A percentile compares a stretch with the other conserved stretches of the same genome.
phyloP scores from a whole-genome alignment of 768 basidiomycete species.

The Panaeolus papilionaceus region DNA sequence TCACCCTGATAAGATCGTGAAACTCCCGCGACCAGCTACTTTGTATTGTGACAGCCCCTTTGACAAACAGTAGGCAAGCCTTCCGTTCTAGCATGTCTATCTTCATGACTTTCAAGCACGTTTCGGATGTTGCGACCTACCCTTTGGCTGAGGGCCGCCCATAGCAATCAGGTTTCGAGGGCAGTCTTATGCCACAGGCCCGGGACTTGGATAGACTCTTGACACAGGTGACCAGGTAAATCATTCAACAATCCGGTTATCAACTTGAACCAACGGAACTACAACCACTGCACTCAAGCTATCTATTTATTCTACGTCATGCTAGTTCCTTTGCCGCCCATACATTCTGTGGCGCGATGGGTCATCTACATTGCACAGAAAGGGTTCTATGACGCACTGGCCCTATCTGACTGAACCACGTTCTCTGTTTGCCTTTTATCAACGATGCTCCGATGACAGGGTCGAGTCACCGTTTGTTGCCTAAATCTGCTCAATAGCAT shows the following conservation, averaged over 20 bases:
- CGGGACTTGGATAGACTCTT: neutral
- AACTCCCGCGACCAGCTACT: slow-evolving; percentile 10
- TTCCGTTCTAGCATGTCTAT: neutral
- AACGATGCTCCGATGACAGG: neutral
- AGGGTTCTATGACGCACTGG: slow-evolving; percentile 9
- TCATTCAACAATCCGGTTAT: neutral
- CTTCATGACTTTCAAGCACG: slow-evolving; percentile 6
- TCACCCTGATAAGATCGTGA: slow-evolving; percentile 8
- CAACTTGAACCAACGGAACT: neutral
- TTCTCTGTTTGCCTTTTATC: neutral
- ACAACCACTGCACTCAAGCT: neutral
- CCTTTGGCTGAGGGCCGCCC: neutral
- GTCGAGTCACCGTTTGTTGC: neutral
- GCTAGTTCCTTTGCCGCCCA: neutral
- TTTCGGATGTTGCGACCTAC: neutral
- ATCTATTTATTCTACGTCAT: neutral
- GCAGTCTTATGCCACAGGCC: neutral
- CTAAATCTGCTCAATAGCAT: neutral
- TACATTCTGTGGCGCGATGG: neutral
- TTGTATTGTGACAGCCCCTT: slow-evolving; percentile 15
- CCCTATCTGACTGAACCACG: neutral
- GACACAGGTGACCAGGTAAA: neutral
- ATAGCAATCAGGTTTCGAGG: slow-evolving; percentile 4
- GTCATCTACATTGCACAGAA: neutral
- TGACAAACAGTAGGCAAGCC: neutral